Percentiles rank a stretch among this genome's conserved stretches.
Evolutionary conservation across 345 rosid genomes (phyloP).

Genomic region (Firmiana major): DNA sequence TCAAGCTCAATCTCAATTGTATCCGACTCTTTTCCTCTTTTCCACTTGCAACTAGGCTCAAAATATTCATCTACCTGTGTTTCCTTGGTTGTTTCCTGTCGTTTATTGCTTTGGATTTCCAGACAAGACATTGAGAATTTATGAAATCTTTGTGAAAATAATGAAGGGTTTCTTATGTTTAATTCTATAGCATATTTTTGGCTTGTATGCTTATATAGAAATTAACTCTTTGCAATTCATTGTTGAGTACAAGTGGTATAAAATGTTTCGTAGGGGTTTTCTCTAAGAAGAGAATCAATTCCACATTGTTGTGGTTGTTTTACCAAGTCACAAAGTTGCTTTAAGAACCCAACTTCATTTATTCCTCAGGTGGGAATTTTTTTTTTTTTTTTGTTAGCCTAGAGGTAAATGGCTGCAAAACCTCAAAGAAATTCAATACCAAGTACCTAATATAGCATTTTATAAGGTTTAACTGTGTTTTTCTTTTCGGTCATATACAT

Average conservation of each 20-base stretch:
- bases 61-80: background rate
- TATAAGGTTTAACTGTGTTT: too few relatives aligned
- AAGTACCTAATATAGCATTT: too few relatives aligned
- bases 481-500: too few relatives aligned
- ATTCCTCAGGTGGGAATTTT: background rate
- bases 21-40: background rate
- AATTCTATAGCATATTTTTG: too few relatives aligned
- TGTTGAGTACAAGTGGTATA: background rate
- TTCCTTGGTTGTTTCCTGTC: background rate
- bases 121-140: background rate
- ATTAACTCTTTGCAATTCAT: background rate
- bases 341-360: background rate
- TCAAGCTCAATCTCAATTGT: background rate
- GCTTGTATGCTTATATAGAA: background rate
- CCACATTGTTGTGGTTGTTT: background rate
- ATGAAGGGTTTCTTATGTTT: background rate
- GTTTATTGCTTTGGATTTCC: background rate
- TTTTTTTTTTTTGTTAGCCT: too few relatives aligned
- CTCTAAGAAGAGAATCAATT: background rate
- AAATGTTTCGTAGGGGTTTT: background rate
- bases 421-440: too few relatives aligned
- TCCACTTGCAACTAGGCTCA: constrained; percentile 1
- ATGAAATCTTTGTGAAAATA: background rate
- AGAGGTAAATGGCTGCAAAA: too few relatives aligned
- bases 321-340: background rate